phyloP scores from a whole-genome alignment of 805 yeast species.

The Candida dajiaensis region DNA sequence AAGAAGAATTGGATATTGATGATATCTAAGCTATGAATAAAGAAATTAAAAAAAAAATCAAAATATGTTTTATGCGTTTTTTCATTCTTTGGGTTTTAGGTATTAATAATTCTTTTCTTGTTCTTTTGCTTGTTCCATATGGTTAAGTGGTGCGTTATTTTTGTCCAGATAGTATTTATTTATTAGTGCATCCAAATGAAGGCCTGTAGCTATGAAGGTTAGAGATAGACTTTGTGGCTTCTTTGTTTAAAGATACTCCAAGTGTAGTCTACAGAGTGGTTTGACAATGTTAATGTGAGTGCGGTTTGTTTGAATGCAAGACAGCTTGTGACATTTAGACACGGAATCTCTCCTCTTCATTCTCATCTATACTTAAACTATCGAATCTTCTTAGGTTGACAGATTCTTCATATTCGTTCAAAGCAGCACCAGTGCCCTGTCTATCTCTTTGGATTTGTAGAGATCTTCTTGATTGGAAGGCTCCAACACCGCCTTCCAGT shows the following conservation, averaged over 20 bases:
- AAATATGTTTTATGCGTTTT: background rate
- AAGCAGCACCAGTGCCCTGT: constrained; percentile 20
- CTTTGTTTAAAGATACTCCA: background rate
- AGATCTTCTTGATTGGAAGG: constrained; percentile 70
- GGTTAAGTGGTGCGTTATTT: background rate
- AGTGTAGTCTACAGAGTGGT: background rate
- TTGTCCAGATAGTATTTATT: background rate
- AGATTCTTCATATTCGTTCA: constrained; percentile 40
- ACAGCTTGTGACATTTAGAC: constrained; percentile 4
- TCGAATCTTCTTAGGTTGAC: constrained; percentile 56
- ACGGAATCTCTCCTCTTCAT: constrained; percentile 31
- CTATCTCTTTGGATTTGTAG: constrained; percentile 51
- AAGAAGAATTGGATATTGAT: constrained; percentile 79
- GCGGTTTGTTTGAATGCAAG: background rate
- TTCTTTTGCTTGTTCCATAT: constrained; percentile 2
- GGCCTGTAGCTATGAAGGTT: background rate
- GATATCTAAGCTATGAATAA: constrained; percentile 55
- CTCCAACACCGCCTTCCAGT: constrained; percentile 77
- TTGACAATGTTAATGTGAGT: too few species aligned
- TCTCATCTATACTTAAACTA: constrained; percentile 42
- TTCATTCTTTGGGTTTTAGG: background rate
- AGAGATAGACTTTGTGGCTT: background rate
- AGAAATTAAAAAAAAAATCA: background rate
- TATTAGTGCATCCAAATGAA: constrained; percentile 1
- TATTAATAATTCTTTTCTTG: constrained; percentile 5